These are phyloP conservation scores for Hypoxylon sp. DNA, from an alignment of 2,329 filamentous ascomycete species.

Conservation along the genomic window DNA sequence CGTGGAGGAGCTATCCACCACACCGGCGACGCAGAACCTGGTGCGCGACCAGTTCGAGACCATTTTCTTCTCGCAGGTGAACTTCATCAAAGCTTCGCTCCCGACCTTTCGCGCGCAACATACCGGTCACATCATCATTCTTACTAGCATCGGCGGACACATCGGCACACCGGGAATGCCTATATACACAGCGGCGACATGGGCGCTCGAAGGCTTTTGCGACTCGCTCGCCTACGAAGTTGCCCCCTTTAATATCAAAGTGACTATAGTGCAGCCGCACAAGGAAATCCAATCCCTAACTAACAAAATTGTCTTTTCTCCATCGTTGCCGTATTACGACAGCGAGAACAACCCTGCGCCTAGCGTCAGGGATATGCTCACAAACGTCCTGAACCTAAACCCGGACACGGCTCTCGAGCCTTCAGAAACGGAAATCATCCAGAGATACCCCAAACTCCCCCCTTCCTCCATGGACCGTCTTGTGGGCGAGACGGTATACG, in stretches of 20 bases:
- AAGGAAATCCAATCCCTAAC: conserved; percentile 92
- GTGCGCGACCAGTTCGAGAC: conserved; percentile 93
- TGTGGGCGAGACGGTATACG: conserved; percentile 90
- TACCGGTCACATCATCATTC: conserved; percentile 89
- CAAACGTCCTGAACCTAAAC: conserved; percentile 82
- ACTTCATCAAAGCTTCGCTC: conserved; percentile 91
- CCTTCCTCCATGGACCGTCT: conserved; percentile 77
- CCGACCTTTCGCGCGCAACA: conserved; percentile 84
- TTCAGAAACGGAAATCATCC: conserved; percentile 65
- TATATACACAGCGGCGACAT: conserved; percentile 92
- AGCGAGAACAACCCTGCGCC: conserved; percentile 81
- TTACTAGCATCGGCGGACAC: conserved; percentile 92
- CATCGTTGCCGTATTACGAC: conserved; percentile 77
- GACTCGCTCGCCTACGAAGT: conserved; percentile 97
- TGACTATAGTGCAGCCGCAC: conserved; percentile 95
- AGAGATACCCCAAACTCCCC: conserved; percentile 82
- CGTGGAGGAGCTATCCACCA: conserved; percentile 88
- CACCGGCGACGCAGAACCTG: conserved; percentile 79
- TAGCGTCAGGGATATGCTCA: conserved; percentile 85
- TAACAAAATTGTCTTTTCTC: conserved; percentile 87
- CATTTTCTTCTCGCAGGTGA: conserved; percentile 95
- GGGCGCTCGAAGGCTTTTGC: conserved; percentile 96
- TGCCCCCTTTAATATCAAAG: conserved; percentile 94
- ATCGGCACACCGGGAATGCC: conserved; percentile 92
- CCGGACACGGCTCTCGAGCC: conserved; percentile 71